Evolutionary conservation across 805 yeast genomes (phyloP), one percentile per base, ranked within the genome.

Genomic region (Wickerhamiella dianesei): DNA sequence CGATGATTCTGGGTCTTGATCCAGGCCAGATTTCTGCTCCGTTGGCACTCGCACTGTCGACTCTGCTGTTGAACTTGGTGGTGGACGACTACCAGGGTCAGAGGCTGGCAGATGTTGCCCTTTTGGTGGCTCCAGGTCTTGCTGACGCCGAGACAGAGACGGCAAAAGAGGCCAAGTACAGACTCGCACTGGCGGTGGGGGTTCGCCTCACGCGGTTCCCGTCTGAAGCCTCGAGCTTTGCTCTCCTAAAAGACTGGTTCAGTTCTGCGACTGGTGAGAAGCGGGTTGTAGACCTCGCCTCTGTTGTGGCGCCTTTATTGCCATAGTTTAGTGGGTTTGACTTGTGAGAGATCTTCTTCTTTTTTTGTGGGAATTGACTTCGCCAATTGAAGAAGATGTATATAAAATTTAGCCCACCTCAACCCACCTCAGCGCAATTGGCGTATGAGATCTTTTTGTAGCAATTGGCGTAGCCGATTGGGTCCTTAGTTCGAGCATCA

Each of bases 1-100:
- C 51, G 17, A 50, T 56, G 47, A 37, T 60, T 5, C 43, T 44
- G 19, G 25, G 43, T 14, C 45, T 58, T 14, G 22, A 18, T 8
- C 17, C 19, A 6, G 41, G 46, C 20, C 41, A 22, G 36, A 16
- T 46, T 9, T 25, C 52, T 4, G 43, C 42, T 12, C 53, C 58
- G n/a, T 41, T 53, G 41, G 56, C 56, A 41, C 56, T 70, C 50
- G 70, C 79, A 46, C 50, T 69, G 44, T 62, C 82, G 0, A 73
- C 83, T 0, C 58, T 56, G 42, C 35, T 48, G 3, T 45, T 57
- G 47, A 56, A 57, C 39, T 39, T 53, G n/a, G 52, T 51, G 3
- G 49, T 56, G 17, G 42, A 44, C 12, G 44, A 48, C 19, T 40
- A 43, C 18, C 25, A 22, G 16, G 40, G 40, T 4, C 36, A 39